Conservation (phyloP, 2,329 filamentous ascomycete species). For the Fusarium newnesense region DNA sequence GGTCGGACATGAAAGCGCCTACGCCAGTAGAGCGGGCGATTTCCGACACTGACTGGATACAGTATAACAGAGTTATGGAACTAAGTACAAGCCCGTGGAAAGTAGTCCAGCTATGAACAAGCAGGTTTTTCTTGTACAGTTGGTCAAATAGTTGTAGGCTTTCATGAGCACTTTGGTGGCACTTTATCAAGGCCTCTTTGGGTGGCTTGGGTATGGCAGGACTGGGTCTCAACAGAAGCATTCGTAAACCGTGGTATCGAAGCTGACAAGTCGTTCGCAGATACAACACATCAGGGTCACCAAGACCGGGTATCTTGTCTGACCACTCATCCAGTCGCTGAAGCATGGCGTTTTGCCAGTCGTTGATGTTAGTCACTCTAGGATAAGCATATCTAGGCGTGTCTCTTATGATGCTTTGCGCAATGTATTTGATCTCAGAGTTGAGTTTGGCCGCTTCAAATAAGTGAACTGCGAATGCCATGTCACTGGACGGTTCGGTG, state of each 20-base stretch:
- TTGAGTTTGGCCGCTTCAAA: constrained; percentile 61
- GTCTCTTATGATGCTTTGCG: constrained; percentile 61
- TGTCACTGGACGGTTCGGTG: constrained; percentile 17
- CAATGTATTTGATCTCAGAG: constrained; percentile 67
- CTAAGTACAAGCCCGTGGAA: constrained; percentile 61
- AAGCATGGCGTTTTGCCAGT: constrained; percentile 59
- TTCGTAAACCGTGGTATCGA: constrained; percentile 59
- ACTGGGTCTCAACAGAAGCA: constrained; percentile 62
- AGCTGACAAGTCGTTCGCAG: constrained; percentile 53
- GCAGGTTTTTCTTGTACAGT: constrained; percentile 56
- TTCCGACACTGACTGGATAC: constrained; percentile 57
- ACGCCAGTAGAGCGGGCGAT: constrained; percentile 52
- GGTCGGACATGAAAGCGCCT: constrained; percentile 53
- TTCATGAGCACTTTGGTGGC: constrained; percentile 55
- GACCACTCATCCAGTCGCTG: constrained; percentile 54
- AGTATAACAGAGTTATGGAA: constrained; percentile 62
- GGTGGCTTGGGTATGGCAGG: constrained; percentile 62
- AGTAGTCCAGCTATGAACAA: constrained; percentile 60
- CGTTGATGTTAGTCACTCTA: constrained; percentile 53
- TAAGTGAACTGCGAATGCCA: constrained; percentile 59
- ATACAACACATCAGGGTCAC: constrained; percentile 32
- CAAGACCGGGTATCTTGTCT: constrained; percentile 46
- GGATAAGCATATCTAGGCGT: constrained; percentile 61
- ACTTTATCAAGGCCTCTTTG: constrained; percentile 51
- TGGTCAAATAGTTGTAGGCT: constrained; percentile 54